phyloP scores from a whole-genome alignment of 345 rosid species.

The Dipteronia dyeriana region DNA sequence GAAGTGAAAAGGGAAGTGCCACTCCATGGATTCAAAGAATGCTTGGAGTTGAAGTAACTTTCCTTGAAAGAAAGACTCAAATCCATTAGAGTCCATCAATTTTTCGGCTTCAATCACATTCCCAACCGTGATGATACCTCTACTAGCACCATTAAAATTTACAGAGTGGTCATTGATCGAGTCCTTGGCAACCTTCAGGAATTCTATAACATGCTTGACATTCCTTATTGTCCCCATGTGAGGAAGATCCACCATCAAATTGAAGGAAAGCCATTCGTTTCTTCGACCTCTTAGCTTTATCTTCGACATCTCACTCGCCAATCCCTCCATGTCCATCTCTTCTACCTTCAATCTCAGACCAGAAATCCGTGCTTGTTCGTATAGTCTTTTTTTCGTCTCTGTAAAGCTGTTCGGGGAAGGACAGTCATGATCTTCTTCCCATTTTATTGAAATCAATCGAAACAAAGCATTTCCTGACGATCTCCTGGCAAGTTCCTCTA shows the following conservation, averaged over 20 bases:
- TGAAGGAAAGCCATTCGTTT: conserved; percentile 42
- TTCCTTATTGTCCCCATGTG: conserved; percentile 36
- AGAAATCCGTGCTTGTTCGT: conserved; percentile 19
- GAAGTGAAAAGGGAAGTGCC: conserved; percentile 27
- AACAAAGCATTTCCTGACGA: conserved; percentile 6
- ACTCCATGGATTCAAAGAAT: conserved; percentile 38
- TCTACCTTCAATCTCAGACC: conserved; percentile 37
- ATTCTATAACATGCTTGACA: conserved; percentile 20
- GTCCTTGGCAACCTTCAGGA: conserved; percentile 31
- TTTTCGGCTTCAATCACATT: conserved; percentile 29
- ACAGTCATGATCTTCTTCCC: conserved; percentile 26
- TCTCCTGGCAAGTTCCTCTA: conserved; percentile 30
- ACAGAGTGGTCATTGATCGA: conserved; percentile 6
- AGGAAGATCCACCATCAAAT: conserved; percentile 43
- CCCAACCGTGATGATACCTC: conserved; percentile 34
- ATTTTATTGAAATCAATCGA: conserved; percentile 31
- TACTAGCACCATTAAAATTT: background rate
- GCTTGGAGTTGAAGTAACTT: conserved; percentile 28
- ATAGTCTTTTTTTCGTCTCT: conserved; percentile 24
- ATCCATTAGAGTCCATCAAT: conserved; percentile 12
- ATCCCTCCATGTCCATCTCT: conserved; percentile 29
- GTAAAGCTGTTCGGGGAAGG: conserved; percentile 16
- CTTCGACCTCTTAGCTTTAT: conserved; percentile 1
- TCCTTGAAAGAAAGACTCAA: conserved; percentile 27
- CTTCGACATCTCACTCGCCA: conserved; percentile 26